A percentile compares a stretch with the other conserved stretches of the same genome.
Conservation (phyloP, 805 yeast genomes). For the Starmerella bombicola region DNA sequence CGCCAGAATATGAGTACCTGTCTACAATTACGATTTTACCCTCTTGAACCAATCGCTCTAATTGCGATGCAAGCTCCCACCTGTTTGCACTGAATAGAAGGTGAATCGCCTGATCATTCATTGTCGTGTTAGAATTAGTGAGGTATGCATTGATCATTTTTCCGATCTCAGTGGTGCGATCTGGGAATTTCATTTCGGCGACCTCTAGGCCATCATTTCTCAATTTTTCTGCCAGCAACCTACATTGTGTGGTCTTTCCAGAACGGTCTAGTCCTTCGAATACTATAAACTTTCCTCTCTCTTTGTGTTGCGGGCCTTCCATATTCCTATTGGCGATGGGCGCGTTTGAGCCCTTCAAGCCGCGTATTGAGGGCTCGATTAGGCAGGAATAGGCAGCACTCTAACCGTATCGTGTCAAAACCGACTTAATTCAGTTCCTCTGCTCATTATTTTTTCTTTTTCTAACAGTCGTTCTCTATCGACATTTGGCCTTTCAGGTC, state of each 20-base stretch:
- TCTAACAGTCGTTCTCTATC: conserved; percentile 15
- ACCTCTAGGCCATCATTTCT: conserved; percentile 29
- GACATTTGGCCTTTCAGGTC: background rate
- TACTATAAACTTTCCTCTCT: conserved; percentile 64
- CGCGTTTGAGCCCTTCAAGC: background rate
- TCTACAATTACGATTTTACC: conserved; percentile 65
- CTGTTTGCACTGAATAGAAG: conserved; percentile 82
- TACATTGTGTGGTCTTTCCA: conserved; percentile 82
- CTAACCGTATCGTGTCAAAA: too few relatives aligned
- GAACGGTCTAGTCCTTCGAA: conserved; percentile 92
- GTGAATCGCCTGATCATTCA: conserved; percentile 75
- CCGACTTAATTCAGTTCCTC: too few relatives aligned
- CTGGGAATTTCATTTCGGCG: conserved; percentile 68
- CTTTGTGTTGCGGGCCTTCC: too few relatives aligned
- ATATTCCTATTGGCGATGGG: too few relatives aligned
- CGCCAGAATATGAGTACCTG: conserved; percentile 83
- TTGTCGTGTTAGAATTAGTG: conserved; percentile 31
- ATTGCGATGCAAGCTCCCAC: conserved; percentile 61
- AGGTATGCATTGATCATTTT: conserved; percentile 62
- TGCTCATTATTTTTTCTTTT: background rate
- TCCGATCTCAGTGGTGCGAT: conserved; percentile 74
- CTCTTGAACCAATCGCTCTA: conserved; percentile 34
- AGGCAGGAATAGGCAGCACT: too few relatives aligned
- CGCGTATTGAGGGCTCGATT: background rate
- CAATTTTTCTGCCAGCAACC: conserved; percentile 29